Evolutionary conservation across 2,329 filamentous ascomycete species (phyloP).

Genomic region (Colletotrichum sp.): DNA sequence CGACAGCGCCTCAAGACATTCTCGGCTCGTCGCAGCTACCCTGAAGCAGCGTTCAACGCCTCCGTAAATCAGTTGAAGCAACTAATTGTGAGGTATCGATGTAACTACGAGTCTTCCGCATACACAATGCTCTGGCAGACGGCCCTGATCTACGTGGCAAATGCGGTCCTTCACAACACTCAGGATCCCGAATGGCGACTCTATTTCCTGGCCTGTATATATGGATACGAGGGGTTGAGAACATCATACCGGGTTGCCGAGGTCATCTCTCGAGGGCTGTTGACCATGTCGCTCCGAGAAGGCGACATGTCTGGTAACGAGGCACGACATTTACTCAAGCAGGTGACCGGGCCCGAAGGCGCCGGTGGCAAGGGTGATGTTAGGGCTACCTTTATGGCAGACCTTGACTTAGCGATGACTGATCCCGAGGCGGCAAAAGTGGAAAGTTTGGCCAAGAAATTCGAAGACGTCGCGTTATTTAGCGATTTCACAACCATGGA

Average conservation of each 20-base stretch:
- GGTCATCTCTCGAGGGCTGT: slow-evolving; percentile 34
- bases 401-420: slow-evolving; percentile 38
- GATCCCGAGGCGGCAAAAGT: slow-evolving; percentile 36
- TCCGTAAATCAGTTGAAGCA: slow-evolving; percentile 43
- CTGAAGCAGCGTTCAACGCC: slow-evolving; percentile 34
- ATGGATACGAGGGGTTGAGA: slow-evolving; percentile 40
- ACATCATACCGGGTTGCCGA: slow-evolving; percentile 40
- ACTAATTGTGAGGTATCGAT: slow-evolving; percentile 39
- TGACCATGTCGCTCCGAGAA: slow-evolving; percentile 39
- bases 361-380: slow-evolving; percentile 26
- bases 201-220: slow-evolving; percentile 42
- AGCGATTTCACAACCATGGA: slow-evolving; percentile 29
- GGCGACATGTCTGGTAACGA: slow-evolving; percentile 32
- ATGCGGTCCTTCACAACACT: slow-evolving; percentile 36
- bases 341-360: slow-evolving; percentile 30
- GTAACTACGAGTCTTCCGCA: slow-evolving; percentile 33
- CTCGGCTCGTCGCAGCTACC: slow-evolving; percentile 28
- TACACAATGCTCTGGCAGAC: slow-evolving; percentile 46
- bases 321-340: slow-evolving; percentile 33
- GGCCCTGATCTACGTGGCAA: slow-evolving; percentile 42
- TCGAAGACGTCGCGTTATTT: slow-evolving; percentile 37
- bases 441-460: slow-evolving; percentile 36
- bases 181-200: slow-evolving; percentile 34
- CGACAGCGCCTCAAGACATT: slow-evolving; percentile 32
- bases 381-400: slow-evolving; percentile 40